These are phyloP conservation scores for Saccharomyces pastorianus DNA, from an alignment of 1,139 yeast genomes.

Conservation along the genomic window DNA sequence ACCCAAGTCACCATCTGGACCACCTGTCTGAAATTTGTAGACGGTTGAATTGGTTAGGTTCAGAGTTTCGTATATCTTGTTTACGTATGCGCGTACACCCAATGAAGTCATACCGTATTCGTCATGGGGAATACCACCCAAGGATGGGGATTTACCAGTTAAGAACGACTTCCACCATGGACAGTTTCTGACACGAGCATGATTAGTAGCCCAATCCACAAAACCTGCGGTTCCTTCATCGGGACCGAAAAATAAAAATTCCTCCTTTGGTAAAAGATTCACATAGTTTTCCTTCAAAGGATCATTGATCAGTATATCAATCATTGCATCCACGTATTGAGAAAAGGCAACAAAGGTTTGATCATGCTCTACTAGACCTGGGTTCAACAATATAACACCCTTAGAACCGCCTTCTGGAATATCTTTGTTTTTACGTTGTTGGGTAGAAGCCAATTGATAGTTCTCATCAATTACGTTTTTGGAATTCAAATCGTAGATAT, in stretches of 20 bases:
- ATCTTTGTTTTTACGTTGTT: constrained; percentile 94
- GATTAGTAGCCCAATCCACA: constrained; percentile 97
- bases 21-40: constrained; percentile 91
- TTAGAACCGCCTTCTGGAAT: constrained; percentile 99
- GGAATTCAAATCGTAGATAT: constrained; percentile 78
- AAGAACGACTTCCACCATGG: constrained; percentile 99
- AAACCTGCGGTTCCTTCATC: constrained; percentile 96
- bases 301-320: constrained; percentile 73
- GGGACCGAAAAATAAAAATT: constrained; percentile 93
- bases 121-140: constrained; percentile 98
- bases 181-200: constrained; percentile 88
- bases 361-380: constrained; percentile 65
- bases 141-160: constrained; percentile 85
- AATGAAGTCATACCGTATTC: constrained; percentile 96
- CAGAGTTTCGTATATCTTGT: constrained; percentile 77
- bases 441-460: constrained; percentile 91
- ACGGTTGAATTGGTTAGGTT: constrained; percentile 51
- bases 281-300: constrained; percentile 81
- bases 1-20: constrained; percentile 98
- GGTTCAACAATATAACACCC: constrained; percentile 86
- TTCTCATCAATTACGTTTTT: constrained; percentile 92
- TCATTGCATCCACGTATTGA: constrained; percentile 84
- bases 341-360: constrained; percentile 81
- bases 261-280: constrained; percentile 75
- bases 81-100: constrained; percentile 87